Percentiles rank a stretch among this genome's conserved stretches.
These are phyloP conservation scores for Acer saccharum DNA, from an alignment of 345 rosid genomes.

Conservation along the genomic window DNA sequence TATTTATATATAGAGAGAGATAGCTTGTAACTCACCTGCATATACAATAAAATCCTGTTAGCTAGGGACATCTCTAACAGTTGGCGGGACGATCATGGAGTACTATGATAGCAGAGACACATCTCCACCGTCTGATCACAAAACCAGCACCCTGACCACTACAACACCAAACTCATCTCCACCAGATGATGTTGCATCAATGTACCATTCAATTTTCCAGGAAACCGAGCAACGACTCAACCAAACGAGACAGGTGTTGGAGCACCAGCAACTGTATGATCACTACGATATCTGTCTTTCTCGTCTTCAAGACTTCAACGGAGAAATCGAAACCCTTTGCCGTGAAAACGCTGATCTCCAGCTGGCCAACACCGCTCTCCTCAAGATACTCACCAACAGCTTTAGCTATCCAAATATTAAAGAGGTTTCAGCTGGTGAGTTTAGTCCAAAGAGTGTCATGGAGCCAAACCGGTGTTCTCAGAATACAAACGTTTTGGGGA, in stretches of 20 bases:
- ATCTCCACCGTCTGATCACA: too few species aligned
- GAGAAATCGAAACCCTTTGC: not conserved
- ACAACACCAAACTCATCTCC: not conserved
- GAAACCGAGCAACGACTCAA: not conserved
- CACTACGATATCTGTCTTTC: not conserved
- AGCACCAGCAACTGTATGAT: not conserved
- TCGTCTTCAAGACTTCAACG: not conserved
- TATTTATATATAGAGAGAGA: too few species aligned
- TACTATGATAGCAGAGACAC: too few species aligned
- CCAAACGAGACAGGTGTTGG: not conserved
- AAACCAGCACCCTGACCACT: not conserved
- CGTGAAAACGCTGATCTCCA: not conserved
- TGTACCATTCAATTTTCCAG: not conserved
- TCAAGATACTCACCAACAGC: not conserved
- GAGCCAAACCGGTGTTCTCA: not conserved
- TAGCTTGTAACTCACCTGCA: too few species aligned
- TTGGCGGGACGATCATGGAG: conserved; percentile 23
- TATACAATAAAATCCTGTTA: not conserved
- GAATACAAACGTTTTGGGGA: not conserved
- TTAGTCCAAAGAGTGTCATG: not conserved
- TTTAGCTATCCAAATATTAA: not conserved
- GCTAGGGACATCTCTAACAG: conserved; percentile 14
- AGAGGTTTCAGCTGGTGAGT: not conserved
- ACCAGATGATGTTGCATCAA: not conserved
- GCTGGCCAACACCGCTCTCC: not conserved